Percentiles rank a stretch among this genome's conserved stretches.
Evolutionary conservation across 2,329 filamentous ascomycete genomes (phyloP).

Genomic region (Aureobasidium subglaciale): DNA sequence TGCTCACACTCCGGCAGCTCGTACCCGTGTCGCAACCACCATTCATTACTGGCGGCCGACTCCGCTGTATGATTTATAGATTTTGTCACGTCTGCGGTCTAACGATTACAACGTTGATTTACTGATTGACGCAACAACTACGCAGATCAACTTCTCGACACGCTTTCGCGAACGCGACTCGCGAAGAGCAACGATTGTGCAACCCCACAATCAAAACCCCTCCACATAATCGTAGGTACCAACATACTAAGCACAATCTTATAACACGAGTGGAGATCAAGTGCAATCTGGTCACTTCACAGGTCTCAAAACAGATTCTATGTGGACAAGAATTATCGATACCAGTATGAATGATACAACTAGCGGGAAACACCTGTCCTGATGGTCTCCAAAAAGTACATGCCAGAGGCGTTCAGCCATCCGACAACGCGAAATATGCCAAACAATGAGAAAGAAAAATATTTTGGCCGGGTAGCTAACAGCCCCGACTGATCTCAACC

Average conservation of each 20-base stretch:
- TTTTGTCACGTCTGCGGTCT: background rate
- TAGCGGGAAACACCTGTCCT: background rate
- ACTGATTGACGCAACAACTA: too few relatives aligned
- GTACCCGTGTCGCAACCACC: background rate
- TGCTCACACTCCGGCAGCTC: conserved; percentile 1
- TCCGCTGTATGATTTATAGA: background rate
- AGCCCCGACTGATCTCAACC: background rate
- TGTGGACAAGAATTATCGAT: background rate
- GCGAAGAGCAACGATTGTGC: too few relatives aligned
- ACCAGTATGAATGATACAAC: background rate
- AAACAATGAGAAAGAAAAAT: background rate
- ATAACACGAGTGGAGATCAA: too few relatives aligned
- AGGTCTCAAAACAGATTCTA: background rate
- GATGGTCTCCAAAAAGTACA: background rate
- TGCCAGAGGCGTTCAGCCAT: background rate
- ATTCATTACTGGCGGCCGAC: background rate
- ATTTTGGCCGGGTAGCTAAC: background rate
- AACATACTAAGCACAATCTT: too few relatives aligned
- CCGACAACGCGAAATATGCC: conserved; percentile 3
- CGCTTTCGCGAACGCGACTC: too few relatives aligned
- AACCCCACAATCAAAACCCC: too few relatives aligned
- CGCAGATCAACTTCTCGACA: too few relatives aligned
- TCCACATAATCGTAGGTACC: too few relatives aligned
- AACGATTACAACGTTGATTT: background rate
- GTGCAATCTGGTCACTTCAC: too few relatives aligned